These are phyloP conservation scores for Odontarrhena argentea DNA, from an alignment of 345 rosid species.

Conservation along the genomic window DNA sequence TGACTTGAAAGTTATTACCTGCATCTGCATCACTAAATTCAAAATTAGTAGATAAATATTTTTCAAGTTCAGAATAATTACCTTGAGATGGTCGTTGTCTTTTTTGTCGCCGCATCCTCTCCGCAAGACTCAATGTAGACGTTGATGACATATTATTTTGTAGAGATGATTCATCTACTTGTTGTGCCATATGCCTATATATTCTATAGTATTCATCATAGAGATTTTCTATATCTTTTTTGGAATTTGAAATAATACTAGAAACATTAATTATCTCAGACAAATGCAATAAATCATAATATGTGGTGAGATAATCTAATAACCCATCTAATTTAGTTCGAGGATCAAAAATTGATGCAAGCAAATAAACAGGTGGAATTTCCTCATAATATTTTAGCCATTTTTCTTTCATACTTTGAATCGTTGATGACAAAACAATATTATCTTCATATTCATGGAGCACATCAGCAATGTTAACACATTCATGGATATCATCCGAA, in stretches of 20 bases:
- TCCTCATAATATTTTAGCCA: background rate
- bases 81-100: background rate
- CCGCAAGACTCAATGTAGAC: too few species aligned
- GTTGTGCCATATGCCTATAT: too few species aligned
- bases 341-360: slow-evolving; percentile 1
- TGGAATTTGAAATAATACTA: background rate
- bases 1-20: background rate
- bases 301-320: background rate
- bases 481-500: background rate
- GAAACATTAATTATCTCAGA: background rate
- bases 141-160: too few species aligned
- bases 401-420: background rate
- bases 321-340: background rate
- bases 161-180: too few species aligned
- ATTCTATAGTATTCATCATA: background rate
- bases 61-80: slow-evolving; percentile 3
- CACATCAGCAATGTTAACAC: slow-evolving; percentile 18
- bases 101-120: background rate
- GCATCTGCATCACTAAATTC: slow-evolving; percentile 18
- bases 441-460: slow-evolving; percentile 11
- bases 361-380: slow-evolving; percentile 10
- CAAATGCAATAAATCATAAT: background rate
- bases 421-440: background rate
- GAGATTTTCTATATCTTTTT: background rate
- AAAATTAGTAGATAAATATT: background rate